phyloP scores from a whole-genome alignment of 1,139 yeast genomes.

The Kodamaea arcana region DNA sequence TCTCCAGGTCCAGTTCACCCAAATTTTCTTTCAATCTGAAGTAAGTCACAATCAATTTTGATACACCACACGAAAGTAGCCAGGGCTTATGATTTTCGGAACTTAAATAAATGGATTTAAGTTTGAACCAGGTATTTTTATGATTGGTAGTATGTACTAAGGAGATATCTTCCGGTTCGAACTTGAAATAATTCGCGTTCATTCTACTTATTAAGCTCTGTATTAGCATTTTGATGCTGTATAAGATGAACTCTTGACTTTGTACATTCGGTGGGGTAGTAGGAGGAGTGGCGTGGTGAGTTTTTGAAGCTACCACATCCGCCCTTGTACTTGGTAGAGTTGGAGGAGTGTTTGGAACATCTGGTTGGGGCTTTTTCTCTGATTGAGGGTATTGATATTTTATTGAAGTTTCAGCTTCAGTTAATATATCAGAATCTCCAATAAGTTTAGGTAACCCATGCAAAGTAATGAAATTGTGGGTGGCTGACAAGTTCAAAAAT shows the following conservation, averaged over 20 bases:
- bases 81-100: conserved; percentile 24
- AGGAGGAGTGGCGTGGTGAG: no score
- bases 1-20: conserved; percentile 1
- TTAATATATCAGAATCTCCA: conserved; percentile 14
- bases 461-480: conserved; percentile 15
- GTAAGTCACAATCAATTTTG: conserved; percentile 24
- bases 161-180: conserved; percentile 19
- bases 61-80: conserved; percentile 29
- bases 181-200: conserved; percentile 14
- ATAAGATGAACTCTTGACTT: conserved; percentile 11
- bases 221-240: conserved; percentile 21
- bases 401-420: conserved; percentile 7
- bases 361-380: no score
- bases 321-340: conserved; percentile 6
- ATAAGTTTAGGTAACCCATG: conserved; percentile 15
- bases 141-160: conserved; percentile 10
- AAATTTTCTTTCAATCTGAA: conserved; percentile 17
- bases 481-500: conserved; percentile 30
- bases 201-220: conserved; percentile 18
- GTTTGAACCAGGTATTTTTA: conserved; percentile 25
- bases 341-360: no score
- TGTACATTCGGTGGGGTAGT: background rate
- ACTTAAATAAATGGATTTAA: conserved; percentile 21
- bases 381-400: no score
- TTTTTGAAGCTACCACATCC: conserved; percentile 5